Evolutionary conservation across 139 green algal genomes (phyloP), one percentile per base, ranked within the genome.

Genomic region (Edaphochlamys debaryana): DNA sequence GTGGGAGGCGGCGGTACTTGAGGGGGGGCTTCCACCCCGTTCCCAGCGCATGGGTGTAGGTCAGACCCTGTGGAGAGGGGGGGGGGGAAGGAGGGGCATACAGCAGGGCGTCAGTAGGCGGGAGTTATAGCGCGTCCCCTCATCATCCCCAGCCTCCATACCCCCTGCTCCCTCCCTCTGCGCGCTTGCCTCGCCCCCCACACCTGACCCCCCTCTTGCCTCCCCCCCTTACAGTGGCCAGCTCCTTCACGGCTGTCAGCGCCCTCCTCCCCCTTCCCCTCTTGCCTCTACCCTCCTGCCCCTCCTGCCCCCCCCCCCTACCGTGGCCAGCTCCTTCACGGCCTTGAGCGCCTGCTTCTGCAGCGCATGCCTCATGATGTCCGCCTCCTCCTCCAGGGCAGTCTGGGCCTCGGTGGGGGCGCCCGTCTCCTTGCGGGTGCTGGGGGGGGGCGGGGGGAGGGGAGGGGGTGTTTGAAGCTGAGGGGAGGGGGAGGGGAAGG

Each of bases 1-100:
- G 52, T 25, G 71, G 84, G 85, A 96, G 95, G 9, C 78, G 75
- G 32, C 96, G 89, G 67, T 98, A 94, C 38, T 89, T 87, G 60
- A 94, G 78, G 9, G 96, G 96, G 37, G 97, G 95, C 86, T 96
- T 97, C 97, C 97, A 99, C 27, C 97, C 97, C 8, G 97, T 99
- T 32, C 85, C 83, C 85, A 99, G 92, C 62, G 83, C 80, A 38
- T 92, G 87, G 42, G 89, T 93, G 89, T 98, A 99, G 66, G 81
- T 80, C 15, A 95, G 86, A 67, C 89, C 93, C 89, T 95, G 87
- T 32, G 56, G 34, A 34, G 17, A 30, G 45, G 22, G 2, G 38
- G 38, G 38, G 67, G 36, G 67, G 3, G 38, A 27, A 54, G 67
- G 67, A 36, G 42, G 38, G 38, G 37, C 17, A 4, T 48, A 9